Percentiles rank a stretch among this genome's conserved stretches.
Conservation (phyloP, 306 rosid genomes). For the Gillenia trifoliata region DNA sequence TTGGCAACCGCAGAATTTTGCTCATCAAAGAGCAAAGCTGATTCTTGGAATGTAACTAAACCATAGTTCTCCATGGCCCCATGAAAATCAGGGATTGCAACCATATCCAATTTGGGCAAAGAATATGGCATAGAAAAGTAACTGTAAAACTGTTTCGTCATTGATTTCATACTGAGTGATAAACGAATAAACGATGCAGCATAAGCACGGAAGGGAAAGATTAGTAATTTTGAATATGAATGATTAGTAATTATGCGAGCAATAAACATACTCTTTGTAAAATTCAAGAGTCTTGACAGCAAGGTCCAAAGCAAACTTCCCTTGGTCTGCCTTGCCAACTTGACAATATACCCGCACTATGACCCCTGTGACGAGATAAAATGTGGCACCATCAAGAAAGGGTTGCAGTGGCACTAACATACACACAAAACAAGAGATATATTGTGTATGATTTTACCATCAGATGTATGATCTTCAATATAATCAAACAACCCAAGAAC, state of each 20-base stretch:
- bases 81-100: constrained; percentile 89
- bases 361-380: not conserved
- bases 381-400: not conserved
- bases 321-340: not conserved
- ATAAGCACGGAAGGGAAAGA: not conserved
- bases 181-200: constrained; percentile 16
- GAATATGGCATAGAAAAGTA: constrained; percentile 81
- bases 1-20: constrained; percentile 79
- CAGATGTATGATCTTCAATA: not conserved
- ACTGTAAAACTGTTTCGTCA: constrained; percentile 39
- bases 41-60: constrained; percentile 82
- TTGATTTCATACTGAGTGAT: constrained; percentile 17
- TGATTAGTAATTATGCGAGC: not conserved
- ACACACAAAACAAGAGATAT: not conserved
- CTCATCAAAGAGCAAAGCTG: constrained; percentile 82
- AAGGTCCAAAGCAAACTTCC: not conserved
- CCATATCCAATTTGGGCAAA: constrained; percentile 88
- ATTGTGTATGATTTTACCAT: not conserved
- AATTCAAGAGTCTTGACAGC: not conserved
- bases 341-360: not conserved
- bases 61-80: constrained; percentile 99
- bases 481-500: not conserved
- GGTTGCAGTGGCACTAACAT: not conserved
- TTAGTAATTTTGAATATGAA: not conserved
- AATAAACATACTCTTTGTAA: not conserved